Base-by-base conservation (phyloP, 257 asterid genomes). In the Orobanche coerulescens region DNA sequence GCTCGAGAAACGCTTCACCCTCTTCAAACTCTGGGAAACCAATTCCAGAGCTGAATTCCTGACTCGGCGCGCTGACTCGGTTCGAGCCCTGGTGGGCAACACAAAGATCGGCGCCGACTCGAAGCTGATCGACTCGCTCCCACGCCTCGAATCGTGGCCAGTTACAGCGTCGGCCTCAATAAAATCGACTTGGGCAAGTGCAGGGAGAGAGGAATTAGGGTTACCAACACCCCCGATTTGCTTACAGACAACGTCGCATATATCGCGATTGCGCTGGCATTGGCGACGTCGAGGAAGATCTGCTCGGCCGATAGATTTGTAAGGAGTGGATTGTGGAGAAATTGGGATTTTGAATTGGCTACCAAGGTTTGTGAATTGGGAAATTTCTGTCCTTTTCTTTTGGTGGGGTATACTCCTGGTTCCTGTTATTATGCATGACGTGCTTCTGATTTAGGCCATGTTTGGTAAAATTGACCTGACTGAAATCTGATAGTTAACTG, bases 211-310 rank as follows among this genome's bases (percentile, higher is more conserved):
- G 86, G 94, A 33, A 84, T 89, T 79, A 76, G 71, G 70, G 94
- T 89, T 44, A 79, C 92, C 30, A 82, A 89, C 69, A 86, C 95
- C 1, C 97, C 97, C n/a, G 87, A 89, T 63, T 95, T 89, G 75
- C 78, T 86, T 28, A 84, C 97, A 0, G 87, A 73, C 26, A 92
- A 84, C 68, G 95, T 89, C 43, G 91, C 96, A 11, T 94, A 87
- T 68, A 28, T 72, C 22, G 94, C 95, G 0, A 75, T 87, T 11
- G 84, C 79, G 24, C 54, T 87, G 75, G 57, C 73, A 10, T 54
- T 84, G 36, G 77, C 90, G 4, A 69, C 80, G 8, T 37, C 79
- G 71, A 73, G 94, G 76, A 80, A 61, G 71, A 72, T 82, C 13
- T 82, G 90, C 73, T 71, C 64, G 24, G 71, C 74, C 47, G 84